phyloP scores from a whole-genome alignment of 2,329 filamentous ascomycete species.

The Pestalotiopsis sp. region DNA sequence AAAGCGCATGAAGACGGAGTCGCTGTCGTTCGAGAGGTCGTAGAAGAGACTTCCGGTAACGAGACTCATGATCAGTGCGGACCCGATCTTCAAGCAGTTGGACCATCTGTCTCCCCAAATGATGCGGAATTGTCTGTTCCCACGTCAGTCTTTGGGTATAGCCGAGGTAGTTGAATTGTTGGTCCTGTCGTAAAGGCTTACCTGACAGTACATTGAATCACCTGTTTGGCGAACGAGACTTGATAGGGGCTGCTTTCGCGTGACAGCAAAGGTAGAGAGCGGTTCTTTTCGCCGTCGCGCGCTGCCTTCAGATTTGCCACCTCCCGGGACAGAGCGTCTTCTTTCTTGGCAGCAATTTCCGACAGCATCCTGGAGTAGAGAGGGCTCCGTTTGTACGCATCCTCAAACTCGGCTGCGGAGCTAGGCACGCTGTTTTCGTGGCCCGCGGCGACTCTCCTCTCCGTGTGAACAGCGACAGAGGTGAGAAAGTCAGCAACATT shows the following conservation, averaged over 20 bases:
- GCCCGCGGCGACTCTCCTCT: constrained; percentile 60
- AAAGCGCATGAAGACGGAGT: constrained; percentile 55
- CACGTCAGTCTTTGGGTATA: neutral
- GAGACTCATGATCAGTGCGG: constrained; percentile 66
- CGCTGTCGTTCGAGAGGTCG: constrained; percentile 55
- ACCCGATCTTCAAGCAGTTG: constrained; percentile 44
- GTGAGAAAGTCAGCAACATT: constrained; percentile 73
- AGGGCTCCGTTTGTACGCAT: constrained; percentile 41
- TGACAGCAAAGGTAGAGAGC: constrained; percentile 15
- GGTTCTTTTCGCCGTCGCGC: constrained; percentile 24
- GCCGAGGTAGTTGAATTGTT: constrained; percentile 16
- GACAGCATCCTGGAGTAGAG: constrained; percentile 25
- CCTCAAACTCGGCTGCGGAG: constrained; percentile 61
- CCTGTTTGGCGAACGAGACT: constrained; percentile 25
- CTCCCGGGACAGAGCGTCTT: constrained; percentile 34
- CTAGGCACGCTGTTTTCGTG: constrained; percentile 60
- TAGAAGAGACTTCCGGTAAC: constrained; percentile 69
- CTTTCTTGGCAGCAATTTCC: neutral
- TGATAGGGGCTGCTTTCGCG: constrained; percentile 25
- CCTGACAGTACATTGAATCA: constrained; percentile 41
- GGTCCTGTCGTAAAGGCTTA: constrained; percentile 27
- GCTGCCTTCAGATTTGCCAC: constrained; percentile 42
- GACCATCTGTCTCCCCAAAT: constrained; percentile 33
- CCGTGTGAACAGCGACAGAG: constrained; percentile 64
- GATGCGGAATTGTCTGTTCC: constrained; percentile 30